Evolutionary conservation across 192 early-diverging fungal genomes (phyloP), one percentile per base, ranked within the genome.

Genomic region (Umbelopsis isabellina): DNA sequence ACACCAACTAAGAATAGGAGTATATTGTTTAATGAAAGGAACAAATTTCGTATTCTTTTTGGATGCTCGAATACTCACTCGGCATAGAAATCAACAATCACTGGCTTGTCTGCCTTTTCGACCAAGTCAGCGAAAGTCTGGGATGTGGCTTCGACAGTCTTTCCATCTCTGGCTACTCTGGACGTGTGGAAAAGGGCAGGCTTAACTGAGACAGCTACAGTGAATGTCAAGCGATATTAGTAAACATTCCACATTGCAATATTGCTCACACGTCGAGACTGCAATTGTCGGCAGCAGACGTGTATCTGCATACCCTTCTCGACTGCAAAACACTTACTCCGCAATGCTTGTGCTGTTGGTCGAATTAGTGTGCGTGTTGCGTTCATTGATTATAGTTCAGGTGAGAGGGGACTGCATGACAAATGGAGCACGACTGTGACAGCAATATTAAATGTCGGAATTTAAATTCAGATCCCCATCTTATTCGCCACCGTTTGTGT

Each of bases 21-120:
- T 25, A 0, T n/a, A 49, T 13, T 23, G 21, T 20, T 46, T 23
- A 55, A 51, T 70, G 44, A 76, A 77, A 20, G 2, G 50, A 61
- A 30, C 27, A n/a, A 15, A 23, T 13, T 55, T 16, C 33, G 16
- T 49, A 22, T 49, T 6, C 1, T 25, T 53, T 21, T 20, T 6
- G n/a, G n/a, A 48, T n/a, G 9, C 12, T 18, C 2, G 6, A 0
- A 27, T 22, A 10, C 84, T 79, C 80, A 92, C 90, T 85, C 74
- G 66, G 91, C 91, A 64, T 91, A 87, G 75, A 94, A 95, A 58
- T 95, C 94, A 16, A 95, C 94, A 46, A 95, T 70, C 15, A 90
- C 85, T 2, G 91, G 91, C 41, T 88, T 76, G 4, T 87, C 80
- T 8, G 91, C 85, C n/a, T 80, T 70, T 22, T 73, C 66, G 13